These are phyloP conservation scores for Maudiozyma turicensis DNA, from an alignment of 805 yeast genomes.

Conservation along the genomic window DNA sequence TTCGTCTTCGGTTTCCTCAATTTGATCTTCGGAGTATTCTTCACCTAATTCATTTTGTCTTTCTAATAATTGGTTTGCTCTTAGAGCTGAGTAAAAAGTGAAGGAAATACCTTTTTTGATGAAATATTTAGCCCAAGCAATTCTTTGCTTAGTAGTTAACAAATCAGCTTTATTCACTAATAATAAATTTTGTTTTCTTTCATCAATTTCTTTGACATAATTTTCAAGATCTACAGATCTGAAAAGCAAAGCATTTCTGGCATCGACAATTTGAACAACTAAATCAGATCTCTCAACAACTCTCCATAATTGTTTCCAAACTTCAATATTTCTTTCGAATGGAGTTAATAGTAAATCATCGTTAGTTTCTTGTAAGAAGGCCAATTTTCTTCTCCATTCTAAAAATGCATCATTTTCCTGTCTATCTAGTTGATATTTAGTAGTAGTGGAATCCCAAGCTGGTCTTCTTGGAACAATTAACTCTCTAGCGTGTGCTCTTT, in stretches of 20 bases:
- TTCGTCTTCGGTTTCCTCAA: conserved; percentile 17
- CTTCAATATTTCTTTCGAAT: conserved; percentile 92
- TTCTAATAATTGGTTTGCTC: conserved; percentile 69
- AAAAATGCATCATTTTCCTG: conserved; percentile 84
- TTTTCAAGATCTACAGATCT: conserved; percentile 79
- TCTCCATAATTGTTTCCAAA: conserved; percentile 98
- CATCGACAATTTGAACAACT: conserved; percentile 95
- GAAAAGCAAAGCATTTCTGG: conserved; percentile 84
- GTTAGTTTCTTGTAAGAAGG: conserved; percentile 70
- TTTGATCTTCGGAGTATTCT: conserved; percentile 11
- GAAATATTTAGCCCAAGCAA: conserved; percentile 82
- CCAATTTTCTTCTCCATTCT: conserved; percentile 89
- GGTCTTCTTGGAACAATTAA: conserved; percentile 93
- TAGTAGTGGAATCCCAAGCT: conserved; percentile 62
- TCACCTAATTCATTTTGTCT: conserved; percentile 38
- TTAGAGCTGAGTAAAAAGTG: conserved; percentile 87
- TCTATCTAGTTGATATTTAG: conserved; percentile 70
- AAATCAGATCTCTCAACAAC: conserved; percentile 92
- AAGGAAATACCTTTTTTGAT: conserved; percentile 56
- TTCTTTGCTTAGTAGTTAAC: conserved; percentile 65
- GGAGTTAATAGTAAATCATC: conserved; percentile 82
- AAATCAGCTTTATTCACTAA: conserved; percentile 92
- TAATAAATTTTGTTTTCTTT: conserved; percentile 68
- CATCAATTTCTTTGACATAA: conserved; percentile 70
- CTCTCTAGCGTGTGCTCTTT: conserved; percentile 55